These are phyloP conservation scores for Rhodotorula sp. DNA, from an alignment of 1,284 basidiomycete genomes.

Conservation along the genomic window DNA sequence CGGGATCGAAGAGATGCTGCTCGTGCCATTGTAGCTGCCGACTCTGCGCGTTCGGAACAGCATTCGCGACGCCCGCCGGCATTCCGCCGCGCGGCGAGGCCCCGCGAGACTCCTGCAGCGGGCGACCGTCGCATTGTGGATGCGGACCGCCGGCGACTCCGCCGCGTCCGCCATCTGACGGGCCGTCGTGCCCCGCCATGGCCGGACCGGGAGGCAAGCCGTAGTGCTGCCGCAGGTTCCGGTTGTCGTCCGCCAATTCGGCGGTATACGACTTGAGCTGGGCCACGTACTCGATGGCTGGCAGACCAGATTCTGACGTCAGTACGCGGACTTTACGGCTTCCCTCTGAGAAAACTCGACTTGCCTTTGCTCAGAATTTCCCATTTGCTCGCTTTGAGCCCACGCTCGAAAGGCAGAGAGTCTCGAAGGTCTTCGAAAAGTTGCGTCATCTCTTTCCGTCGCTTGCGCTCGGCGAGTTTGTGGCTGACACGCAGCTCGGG, in stretches of 20 bases:
- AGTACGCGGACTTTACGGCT: background rate
- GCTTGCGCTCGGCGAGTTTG: constrained; percentile 89
- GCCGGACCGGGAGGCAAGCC: constrained; percentile 8
- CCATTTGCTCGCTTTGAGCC: constrained; percentile 95
- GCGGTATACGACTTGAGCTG: constrained; percentile 70
- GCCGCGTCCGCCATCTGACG: background rate
- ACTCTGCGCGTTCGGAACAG: too few relatives aligned
- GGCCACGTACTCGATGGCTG: constrained; percentile 82
- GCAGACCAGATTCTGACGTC: background rate
- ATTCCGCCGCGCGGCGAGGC: too few relatives aligned
- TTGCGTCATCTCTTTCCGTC: constrained; percentile 96
- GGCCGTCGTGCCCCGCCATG: background rate
- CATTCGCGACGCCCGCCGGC: too few relatives aligned
- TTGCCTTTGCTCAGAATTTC: constrained; percentile 88
- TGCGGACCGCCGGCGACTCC: too few relatives aligned
- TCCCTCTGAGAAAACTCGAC: constrained; percentile 35
- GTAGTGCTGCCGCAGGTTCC: constrained; percentile 31
- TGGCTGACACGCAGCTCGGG: constrained; percentile 89
- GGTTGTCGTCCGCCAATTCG: constrained; percentile 50
- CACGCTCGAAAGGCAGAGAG: constrained; percentile 68
- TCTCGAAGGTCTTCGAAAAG: constrained; percentile 90
- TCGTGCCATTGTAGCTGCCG: too few relatives aligned
- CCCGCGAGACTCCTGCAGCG: too few relatives aligned
- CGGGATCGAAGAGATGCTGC: too few relatives aligned
- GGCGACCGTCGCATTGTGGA: too few relatives aligned